Evolutionary conservation across 1,284 basidiomycete genomes (phyloP).

Genomic region (Polyporus tsugae): DNA sequence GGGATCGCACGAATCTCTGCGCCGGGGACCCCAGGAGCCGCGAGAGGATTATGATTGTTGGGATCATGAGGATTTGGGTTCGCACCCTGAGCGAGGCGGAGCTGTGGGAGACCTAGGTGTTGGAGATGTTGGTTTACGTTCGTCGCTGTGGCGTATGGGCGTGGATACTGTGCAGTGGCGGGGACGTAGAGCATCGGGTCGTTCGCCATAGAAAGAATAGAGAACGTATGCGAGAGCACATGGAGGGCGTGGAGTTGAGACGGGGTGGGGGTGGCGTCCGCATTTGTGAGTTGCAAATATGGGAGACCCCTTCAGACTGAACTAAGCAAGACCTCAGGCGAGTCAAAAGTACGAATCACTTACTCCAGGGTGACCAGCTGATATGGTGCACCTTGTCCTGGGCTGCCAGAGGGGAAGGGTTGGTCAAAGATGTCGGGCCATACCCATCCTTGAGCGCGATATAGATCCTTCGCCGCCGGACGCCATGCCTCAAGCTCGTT

Average conservation of each 20-base stretch:
- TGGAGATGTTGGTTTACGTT: constrained; percentile 68
- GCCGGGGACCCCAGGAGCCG: constrained; percentile 43
- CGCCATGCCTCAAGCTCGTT: constrained; percentile 36
- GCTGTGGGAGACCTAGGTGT: constrained; percentile 64
- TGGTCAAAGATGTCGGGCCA: constrained; percentile 74
- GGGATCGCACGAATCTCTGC: constrained; percentile 57
- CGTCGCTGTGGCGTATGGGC: constrained; percentile 43
- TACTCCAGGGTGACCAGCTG: constrained; percentile 65
- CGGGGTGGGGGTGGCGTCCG: constrained; percentile 60
- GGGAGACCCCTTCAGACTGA: constrained; percentile 56
- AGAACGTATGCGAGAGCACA: constrained; percentile 76
- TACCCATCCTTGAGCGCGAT: constrained; percentile 57
- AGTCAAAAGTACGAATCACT: constrained; percentile 40
- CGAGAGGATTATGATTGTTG: constrained; percentile 40
- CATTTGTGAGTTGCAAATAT: constrained; percentile 63
- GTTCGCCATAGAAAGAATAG: constrained; percentile 50
- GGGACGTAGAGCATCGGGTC: constrained; percentile 34
- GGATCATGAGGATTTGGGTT: constrained; percentile 38
- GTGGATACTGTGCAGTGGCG: constrained; percentile 21
- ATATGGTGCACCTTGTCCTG: constrained; percentile 65
- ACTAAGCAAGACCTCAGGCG: constrained; percentile 7
- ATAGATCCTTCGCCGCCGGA: constrained; percentile 35
- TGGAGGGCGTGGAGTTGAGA: constrained; percentile 72
- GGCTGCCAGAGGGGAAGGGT: constrained; percentile 49
- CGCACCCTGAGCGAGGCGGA: constrained; percentile 46